Base-by-base conservation (phyloP, 2,329 filamentous ascomycete species). In the Penicillium sp. region DNA sequence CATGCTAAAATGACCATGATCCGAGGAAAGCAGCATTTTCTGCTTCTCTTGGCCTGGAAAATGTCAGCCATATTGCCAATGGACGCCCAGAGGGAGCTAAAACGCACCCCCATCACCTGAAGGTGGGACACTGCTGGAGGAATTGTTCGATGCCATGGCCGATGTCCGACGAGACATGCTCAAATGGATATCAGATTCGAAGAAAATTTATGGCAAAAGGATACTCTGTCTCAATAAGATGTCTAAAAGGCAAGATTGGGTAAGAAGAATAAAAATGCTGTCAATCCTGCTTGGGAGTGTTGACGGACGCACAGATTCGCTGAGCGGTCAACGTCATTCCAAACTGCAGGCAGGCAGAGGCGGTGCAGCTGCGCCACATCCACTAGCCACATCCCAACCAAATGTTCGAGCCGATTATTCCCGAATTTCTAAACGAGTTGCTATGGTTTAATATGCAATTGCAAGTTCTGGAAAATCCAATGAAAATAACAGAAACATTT, bases 1-100 rank as follows among this genome's bases (percentile, higher is more conserved):
- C 74, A 82, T 71, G 64, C 78, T 81, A 65, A 82, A 82, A 65
- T 82, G 80, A 21, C 80, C 79, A 6, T 75, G 71, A 37, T 81
- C 79, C 33, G 76, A 69, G 8, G 77, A 75, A 38, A 82, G 74
- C 42, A 81, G 74, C 69, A 76, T 77, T 59, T 77, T 80, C 67
- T 82, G 80, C 69, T 80, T 80, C 65, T 78, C 75, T 62, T 80
- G 78, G 54, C 71, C 78, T 78, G 59, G n/a, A 19, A 37, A 50
- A 27, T 47, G 41, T 65, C 42, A 66, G 67, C 42, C 47, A 43
- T 49, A 50, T 53, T 40, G 35, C 45, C 43, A 47, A 35, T 55
- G 58, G 43, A 38, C 43, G 55, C 49, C 21, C 38, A 53, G 51
- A 29, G 55, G 43, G 54, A 58, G 53, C 46, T 52, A 37, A 41